A percentile compares a stretch with the other conserved stretches of the same genome.
phyloP scores from a whole-genome alignment of 2,329 filamentous ascomycete species.

The Colletotrichum simmondsii region DNA sequence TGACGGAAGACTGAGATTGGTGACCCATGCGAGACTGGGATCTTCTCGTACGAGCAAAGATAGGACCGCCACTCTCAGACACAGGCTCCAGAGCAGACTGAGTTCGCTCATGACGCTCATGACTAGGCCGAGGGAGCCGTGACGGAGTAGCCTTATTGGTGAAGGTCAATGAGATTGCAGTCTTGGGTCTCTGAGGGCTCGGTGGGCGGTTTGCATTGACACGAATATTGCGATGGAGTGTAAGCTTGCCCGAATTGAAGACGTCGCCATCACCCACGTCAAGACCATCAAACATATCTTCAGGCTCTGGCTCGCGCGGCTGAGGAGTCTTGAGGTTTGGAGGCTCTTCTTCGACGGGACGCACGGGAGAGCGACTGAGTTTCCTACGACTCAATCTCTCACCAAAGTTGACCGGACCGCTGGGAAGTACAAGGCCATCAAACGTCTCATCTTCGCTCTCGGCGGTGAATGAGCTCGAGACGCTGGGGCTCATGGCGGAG shows the following conservation, averaged over 20 bases:
- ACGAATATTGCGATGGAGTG: conserved; percentile 91
- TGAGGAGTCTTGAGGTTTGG: conserved; percentile 44
- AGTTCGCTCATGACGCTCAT: conserved; percentile 67
- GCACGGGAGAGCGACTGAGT: conserved; percentile 67
- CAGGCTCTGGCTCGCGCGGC: conserved; percentile 60
- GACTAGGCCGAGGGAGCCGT: conserved; percentile 81
- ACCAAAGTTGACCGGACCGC: conserved; percentile 84
- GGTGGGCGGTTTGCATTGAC: conserved; percentile 77
- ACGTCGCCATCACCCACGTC: conserved; percentile 87
- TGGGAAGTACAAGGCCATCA: conserved; percentile 87
- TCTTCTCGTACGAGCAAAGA: conserved; percentile 65
- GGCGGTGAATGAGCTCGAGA: conserved; percentile 88
- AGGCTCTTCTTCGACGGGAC: conserved; percentile 52
- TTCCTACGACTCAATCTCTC: conserved; percentile 81
- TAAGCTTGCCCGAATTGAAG: conserved; percentile 83
- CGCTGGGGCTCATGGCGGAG: conserved; percentile 90
- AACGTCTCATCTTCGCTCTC: conserved; percentile 96
- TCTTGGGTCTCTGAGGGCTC: conserved; percentile 77
- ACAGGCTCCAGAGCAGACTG: conserved; percentile 89
- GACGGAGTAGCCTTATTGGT: conserved; percentile 81
- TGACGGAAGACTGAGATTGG: conserved; percentile 74
- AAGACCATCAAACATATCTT: conserved; percentile 87
- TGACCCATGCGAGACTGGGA: conserved; percentile 77
- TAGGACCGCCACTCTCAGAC: conserved; percentile 85
- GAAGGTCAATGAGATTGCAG: conserved; percentile 89